phyloP scores from a whole-genome alignment of 2,329 filamentous ascomycete species.

The Paraphoma chrysanthemicola region DNA sequence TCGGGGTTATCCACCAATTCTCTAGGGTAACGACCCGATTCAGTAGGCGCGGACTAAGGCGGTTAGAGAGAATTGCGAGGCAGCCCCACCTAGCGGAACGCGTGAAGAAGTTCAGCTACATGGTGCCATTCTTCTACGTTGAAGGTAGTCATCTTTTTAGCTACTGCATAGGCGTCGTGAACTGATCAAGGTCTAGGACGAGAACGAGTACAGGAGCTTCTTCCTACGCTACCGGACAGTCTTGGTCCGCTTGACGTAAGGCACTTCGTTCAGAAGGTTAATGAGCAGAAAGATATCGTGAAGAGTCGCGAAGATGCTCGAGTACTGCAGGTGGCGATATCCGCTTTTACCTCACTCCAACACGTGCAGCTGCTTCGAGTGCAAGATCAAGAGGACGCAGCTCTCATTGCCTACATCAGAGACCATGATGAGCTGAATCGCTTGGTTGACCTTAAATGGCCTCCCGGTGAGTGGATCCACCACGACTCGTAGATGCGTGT shows the following conservation, averaged over 20 bases:
- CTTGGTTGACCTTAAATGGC: slow-evolving; percentile 65
- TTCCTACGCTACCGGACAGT: slow-evolving; percentile 44
- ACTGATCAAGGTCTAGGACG: slow-evolving; percentile 32
- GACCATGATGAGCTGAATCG: slow-evolving; percentile 55
- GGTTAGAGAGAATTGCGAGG: slow-evolving; percentile 57
- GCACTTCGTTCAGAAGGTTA: slow-evolving; percentile 54
- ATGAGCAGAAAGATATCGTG: slow-evolving; percentile 61
- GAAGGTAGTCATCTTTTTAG: slow-evolving; percentile 49
- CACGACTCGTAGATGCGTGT: no score
- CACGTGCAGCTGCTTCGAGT: slow-evolving; percentile 70
- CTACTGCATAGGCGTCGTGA: no score
- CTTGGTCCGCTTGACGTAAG: slow-evolving; percentile 48
- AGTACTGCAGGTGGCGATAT: slow-evolving; percentile 62
- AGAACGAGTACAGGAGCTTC: slow-evolving; percentile 50
- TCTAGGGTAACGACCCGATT: slow-evolving; percentile 60
- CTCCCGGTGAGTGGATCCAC: slow-evolving; percentile 38
- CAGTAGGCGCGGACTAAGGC: slow-evolving; percentile 56
- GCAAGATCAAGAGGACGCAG: slow-evolving; percentile 65
- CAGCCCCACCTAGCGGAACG: slow-evolving; percentile 59
- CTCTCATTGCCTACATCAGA: slow-evolving; percentile 60
- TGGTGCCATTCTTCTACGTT: slow-evolving; percentile 66
- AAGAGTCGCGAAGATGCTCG: slow-evolving; percentile 58
- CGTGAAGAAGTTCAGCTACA: slow-evolving; percentile 67
- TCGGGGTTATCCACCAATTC: slow-evolving; percentile 61
- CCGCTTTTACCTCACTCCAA: slow-evolving; percentile 66